Base-by-base conservation (phyloP, 768 basidiomycete genomes). In the Gloeostereum incarnatum region DNA sequence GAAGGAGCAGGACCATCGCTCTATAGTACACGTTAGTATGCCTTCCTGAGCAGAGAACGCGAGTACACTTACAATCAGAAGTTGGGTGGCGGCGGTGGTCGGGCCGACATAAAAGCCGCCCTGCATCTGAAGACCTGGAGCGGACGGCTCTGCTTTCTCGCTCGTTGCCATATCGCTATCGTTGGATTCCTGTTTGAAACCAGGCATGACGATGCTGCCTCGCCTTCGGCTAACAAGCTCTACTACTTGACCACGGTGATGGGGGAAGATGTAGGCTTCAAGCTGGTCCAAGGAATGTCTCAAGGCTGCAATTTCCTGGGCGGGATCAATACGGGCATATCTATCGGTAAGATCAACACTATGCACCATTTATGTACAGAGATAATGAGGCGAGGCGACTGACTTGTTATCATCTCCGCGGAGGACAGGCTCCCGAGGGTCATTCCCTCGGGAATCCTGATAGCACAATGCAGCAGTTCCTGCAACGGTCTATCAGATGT, bases 391-490 rank as follows among this genome's bases (percentile, higher is more conserved):
- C 36, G 33, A 45, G 31, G 46, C 31, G 41, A 69, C 72, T 51
- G 55, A 75, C 77, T 68, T 68, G 51, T 66, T 65, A 53, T 78
- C 78, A 62, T 80, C 75, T 57, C 67, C 66, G 61, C 78, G 78
- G 58, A 62, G 57, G 40, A 63, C 50, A 35, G 62, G 57, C 50
- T 73, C 72, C 38, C 60, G 63, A 44, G 56, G 58, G 42, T 84
- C 83, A 53, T 75, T 75, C 38, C 73, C 78, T 55, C 74, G 65
- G 42, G 71, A 73, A 62, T 81, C 78, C 51, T 85, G 81, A 63
- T 88, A 88, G 62, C 86, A 90, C 49, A 71, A 71, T 24, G 81
- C 75, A 50, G 82, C 75, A 24, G 87, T 89, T 41, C 87, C 85
- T 88, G n/a, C 41, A 43, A 36, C 38, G 13, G 43, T 22, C 38